Evolutionary conservation across 345 rosid genomes (phyloP), one percentile per base, ranked within the genome.

Genomic region (Kandelia obovata): DNA sequence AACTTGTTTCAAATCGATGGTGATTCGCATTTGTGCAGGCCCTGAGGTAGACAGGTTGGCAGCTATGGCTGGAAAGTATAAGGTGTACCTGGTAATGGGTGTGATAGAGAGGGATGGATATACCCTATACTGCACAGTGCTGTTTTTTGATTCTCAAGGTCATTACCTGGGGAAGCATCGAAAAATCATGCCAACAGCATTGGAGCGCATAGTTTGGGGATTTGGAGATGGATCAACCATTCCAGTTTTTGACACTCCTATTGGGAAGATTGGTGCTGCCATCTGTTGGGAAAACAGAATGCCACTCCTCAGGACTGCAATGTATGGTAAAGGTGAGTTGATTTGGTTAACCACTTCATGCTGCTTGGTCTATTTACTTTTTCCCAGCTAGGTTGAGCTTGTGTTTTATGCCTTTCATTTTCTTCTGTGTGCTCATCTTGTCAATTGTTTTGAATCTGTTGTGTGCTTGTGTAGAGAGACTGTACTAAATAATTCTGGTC

Each of bases 241-340:
- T 64, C 93, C 96, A 6, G 96, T 94, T 62, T 83, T 89, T 39
- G 90, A 89, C 43, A 88, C 96, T 26, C 86, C 93, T 2, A 69
- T 91, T 35, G 96, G 97, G 11, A 94, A 91, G 78, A 86, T 94
- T 0, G 97, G 97, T 26, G 96, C 95, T 61, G 97, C 95, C 49
- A 85, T 94, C 67, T 94, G 96, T 76, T 94, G 97, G 97, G 96
- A 94, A 66, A 94, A 91, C 70, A 83, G 86, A 79, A 94, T 94
- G 97, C 98, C 98, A 13, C 90, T 92, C 69, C 84, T 89, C 21
- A 84, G 97, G 79, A 89, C 93, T 46, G 98, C 98, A 25, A 83
- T 94, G 90, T 94, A 89, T 81, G 96, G 82, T 58, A 87, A 91
- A 89, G 97, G 98, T 88, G 77, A 69, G 84, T 65, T 28, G 53